phyloP scores from a whole-genome alignment of 352 stramenopile genomes.

The Phytopythium sindhum region DNA sequence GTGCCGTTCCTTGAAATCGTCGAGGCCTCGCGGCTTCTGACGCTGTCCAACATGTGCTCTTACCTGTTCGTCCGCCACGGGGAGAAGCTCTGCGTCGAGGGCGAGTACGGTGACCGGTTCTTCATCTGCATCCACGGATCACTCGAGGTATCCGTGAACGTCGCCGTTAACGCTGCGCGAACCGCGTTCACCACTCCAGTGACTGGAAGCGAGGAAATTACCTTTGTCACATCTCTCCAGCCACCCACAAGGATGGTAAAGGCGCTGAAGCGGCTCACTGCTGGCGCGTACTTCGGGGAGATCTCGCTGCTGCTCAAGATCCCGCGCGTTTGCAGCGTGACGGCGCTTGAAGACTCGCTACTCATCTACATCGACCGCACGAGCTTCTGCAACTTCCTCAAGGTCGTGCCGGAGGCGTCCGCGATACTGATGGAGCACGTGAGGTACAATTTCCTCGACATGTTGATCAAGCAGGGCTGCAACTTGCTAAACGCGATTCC shows the following conservation, averaged over 20 bases:
- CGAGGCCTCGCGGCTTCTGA: conserved; percentile 50
- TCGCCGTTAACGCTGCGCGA: conserved; percentile 24
- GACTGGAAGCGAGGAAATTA: neutral
- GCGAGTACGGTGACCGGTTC: conserved; percentile 58
- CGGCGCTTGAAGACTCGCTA: conserved; percentile 53
- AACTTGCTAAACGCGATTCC: conserved; percentile 54
- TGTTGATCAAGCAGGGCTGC: conserved; percentile 54
- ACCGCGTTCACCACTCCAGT: conserved; percentile 17
- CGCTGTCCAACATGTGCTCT: conserved; percentile 64
- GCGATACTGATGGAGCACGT: conserved; percentile 59
- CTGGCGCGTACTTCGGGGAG: conserved; percentile 68
- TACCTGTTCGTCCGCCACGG: conserved; percentile 54
- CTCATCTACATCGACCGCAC: conserved; percentile 68
- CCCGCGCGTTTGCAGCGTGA: conserved; percentile 61
- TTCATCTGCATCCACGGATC: conserved; percentile 67
- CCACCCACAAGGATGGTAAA: conserved; percentile 33
- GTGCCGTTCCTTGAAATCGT: conserved; percentile 68
- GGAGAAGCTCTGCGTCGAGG: conserved; percentile 49
- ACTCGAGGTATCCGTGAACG: conserved; percentile 43
- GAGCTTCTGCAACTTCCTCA: conserved; percentile 71
- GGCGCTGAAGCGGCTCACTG: conserved; percentile 45
- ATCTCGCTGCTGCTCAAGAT: conserved; percentile 73
- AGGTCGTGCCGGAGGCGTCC: conserved; percentile 52
- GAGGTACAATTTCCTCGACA: conserved; percentile 56
- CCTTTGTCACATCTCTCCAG: conserved; percentile 15